Evolutionary conservation across 2,329 filamentous ascomycete species (phyloP), one percentile per base, ranked within the genome.

Genomic region (Phaeosphaeriaceae sp.): DNA sequence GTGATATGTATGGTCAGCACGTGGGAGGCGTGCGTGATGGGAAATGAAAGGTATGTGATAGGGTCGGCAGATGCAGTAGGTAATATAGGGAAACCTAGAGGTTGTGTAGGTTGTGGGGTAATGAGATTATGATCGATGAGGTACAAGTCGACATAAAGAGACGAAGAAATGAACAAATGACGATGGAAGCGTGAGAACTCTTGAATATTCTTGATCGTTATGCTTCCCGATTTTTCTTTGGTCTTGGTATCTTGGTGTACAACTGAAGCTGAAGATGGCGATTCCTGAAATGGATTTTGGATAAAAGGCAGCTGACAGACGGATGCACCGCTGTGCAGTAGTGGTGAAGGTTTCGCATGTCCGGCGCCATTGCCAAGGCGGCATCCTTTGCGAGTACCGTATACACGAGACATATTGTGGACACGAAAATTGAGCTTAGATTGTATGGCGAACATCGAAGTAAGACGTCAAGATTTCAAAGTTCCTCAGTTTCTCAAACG

Each of bases 31-130:
- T 58, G 54, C 48, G 47, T 54, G 56, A 56, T 59, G 52, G 41
- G 52, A 60, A 58, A 63, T 62, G 47, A 57, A n/a, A 11, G 20
- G 15, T 15, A 31, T 46, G 42, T 60, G 56, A 64, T 57, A 56
- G 56, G 54, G 44, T 50, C 67, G 69, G 70, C 68, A 72, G 65
- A 70, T 72, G 61, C 54, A 49, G 22, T 21, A 21, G 20, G 2
- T 52, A 67, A 69, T 66, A 33, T 65, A 56, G 36, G 22, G 31
- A 49, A 48, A 58, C 41, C 59, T 59, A n/a, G n/a, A 55, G 9
- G 25, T 54, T 27, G 20, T 48, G 53, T 57, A 49, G 52, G 42
- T 52, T 66, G 57, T 64, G 61, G 68, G 63, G 60, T 67, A 67
- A 58, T n/a, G 49, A 53, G 41, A 57, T 63, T 19, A 45, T 40